Percentiles rank a stretch among this genome's conserved stretches.
phyloP scores from a whole-genome alignment of 2,329 filamentous ascomycete genomes.

The Berkeleyomyces basicola region DNA sequence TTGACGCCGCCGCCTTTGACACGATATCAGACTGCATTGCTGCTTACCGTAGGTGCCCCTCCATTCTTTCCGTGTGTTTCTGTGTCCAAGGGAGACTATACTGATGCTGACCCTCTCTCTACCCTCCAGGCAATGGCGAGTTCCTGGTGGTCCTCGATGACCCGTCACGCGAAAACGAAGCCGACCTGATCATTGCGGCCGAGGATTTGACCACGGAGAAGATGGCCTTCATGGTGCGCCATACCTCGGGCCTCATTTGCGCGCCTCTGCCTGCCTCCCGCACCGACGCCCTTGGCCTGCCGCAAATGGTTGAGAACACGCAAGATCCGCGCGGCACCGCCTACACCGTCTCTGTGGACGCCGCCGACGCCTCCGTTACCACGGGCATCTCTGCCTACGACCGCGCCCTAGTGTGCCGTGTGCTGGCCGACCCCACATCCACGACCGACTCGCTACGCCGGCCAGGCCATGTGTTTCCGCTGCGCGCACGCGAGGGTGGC shows the following conservation, averaged over 20 bases:
- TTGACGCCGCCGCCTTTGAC: constrained; percentile 40
- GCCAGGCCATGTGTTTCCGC: constrained; percentile 79
- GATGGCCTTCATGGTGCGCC: constrained; percentile 90
- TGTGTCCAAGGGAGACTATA: neutral
- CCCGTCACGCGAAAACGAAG: constrained; percentile 87
- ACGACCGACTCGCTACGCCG: constrained; percentile 50
- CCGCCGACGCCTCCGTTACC: constrained; percentile 51
- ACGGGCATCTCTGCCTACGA: constrained; percentile 88
- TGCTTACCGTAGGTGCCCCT: constrained; percentile 40
- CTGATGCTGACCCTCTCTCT: constrained; percentile 9
- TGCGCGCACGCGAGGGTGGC: constrained; percentile 63
- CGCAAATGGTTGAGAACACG: constrained; percentile 64
- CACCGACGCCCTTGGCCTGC: constrained; percentile 56
- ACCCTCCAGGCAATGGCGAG: constrained; percentile 50
- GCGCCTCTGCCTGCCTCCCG: constrained; percentile 58
- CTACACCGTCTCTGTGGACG: constrained; percentile 82
- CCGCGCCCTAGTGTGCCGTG: constrained; percentile 63
- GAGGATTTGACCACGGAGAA: constrained; percentile 69
- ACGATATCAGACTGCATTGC: constrained; percentile 47
- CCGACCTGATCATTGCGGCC: constrained; percentile 90
- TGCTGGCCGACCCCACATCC: constrained; percentile 50
- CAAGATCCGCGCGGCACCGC: constrained; percentile 82
- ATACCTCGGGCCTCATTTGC: constrained; percentile 84
- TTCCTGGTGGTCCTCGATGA: constrained; percentile 95
- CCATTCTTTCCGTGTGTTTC: neutral